These are phyloP conservation scores for Coelastrella sp. DNA, from an alignment of 139 green algal genomes.

Conservation along the genomic window DNA sequence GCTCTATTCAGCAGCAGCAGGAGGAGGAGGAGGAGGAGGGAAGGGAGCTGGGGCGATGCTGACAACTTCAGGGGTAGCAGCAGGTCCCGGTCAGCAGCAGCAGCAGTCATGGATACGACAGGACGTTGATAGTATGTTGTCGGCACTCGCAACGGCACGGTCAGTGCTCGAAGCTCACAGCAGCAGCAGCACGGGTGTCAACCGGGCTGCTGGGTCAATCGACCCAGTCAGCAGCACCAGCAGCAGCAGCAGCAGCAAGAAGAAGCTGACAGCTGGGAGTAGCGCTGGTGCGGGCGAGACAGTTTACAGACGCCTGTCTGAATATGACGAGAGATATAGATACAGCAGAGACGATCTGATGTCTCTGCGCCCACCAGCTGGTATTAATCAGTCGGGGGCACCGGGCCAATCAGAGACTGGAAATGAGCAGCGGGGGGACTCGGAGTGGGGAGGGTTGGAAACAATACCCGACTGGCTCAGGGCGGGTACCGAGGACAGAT, in stretches of 20 bases:
- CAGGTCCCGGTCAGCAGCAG: not conserved
- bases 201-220: too few species aligned
- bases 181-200: not conserved
- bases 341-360: slow-evolving; percentile 35
- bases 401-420: too few species aligned
- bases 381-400: too few species aligned
- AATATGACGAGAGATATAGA: slow-evolving; percentile 24
- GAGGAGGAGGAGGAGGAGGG: not conserved
- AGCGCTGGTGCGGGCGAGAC: not conserved
- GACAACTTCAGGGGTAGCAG: not conserved
- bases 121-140: not conserved
- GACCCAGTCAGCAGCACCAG: too few species aligned
- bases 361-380: too few species aligned
- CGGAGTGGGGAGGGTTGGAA: not conserved
- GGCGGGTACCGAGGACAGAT: not conserved
- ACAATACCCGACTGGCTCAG: not conserved
- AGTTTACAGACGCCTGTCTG: not conserved
- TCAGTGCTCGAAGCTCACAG: not conserved
- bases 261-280: not conserved
- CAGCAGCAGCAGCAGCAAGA: slow-evolving; percentile 13
- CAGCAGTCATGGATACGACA: not conserved
- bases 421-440: not conserved
- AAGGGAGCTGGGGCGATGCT: too few species aligned
- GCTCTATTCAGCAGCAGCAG: slow-evolving; percentile 14
- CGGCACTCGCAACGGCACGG: too few species aligned